A percentile compares a stretch with the other conserved stretches of the same genome.
phyloP scores from a whole-genome alignment of 768 basidiomycete genomes.

The Agaricus subrufescens region DNA sequence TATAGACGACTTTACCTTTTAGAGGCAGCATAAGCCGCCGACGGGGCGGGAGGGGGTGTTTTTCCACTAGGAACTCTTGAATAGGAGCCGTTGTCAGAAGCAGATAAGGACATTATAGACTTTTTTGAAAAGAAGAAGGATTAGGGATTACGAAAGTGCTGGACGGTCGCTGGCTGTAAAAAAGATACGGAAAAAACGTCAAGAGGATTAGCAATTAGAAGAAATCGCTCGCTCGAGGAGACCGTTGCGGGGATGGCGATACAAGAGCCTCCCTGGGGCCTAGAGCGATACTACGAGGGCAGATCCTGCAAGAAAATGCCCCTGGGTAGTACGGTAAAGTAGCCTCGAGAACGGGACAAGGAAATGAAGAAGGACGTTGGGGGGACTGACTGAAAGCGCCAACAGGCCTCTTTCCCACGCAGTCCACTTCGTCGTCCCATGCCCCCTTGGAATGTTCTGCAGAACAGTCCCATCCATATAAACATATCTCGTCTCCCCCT shows the following conservation, averaged over 20 bases:
- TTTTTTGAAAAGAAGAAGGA: constrained; percentile 47
- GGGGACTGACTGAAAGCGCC: constrained; percentile 26
- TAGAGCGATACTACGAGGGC: constrained; percentile 23
- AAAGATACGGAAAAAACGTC: constrained; percentile 17
- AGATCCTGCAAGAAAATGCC: constrained; percentile 37
- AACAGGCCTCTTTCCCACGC: constrained; percentile 32
- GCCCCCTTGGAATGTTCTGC: constrained; percentile 22
- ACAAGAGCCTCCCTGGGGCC: background rate
- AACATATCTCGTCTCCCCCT: background rate
- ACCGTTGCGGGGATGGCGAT: constrained; percentile 1
- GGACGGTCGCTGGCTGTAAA: constrained; percentile 22
- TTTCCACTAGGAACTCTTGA: constrained; percentile 74
- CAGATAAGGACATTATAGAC: constrained; percentile 90
- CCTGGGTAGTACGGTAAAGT: constrained; percentile 31
- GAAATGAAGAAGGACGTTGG: constrained; percentile 43
- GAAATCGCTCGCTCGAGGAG: constrained; percentile 27
- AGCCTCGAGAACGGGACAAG: constrained; percentile 53
- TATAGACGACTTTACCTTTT: constrained; percentile 55
- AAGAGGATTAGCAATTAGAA: constrained; percentile 26
- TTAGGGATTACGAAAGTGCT: constrained; percentile 70
- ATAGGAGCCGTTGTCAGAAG: constrained; percentile 78
- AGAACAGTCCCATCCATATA: constrained; percentile 3
- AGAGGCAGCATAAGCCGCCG: constrained; percentile 66
- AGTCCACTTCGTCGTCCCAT: constrained; percentile 19
- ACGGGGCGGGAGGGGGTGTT: constrained; percentile 87